Evolutionary conservation across 192 early-diverging fungal genomes (phyloP), one percentile per base, ranked within the genome.

Genomic region (Umbelopsis vinacea): DNA sequence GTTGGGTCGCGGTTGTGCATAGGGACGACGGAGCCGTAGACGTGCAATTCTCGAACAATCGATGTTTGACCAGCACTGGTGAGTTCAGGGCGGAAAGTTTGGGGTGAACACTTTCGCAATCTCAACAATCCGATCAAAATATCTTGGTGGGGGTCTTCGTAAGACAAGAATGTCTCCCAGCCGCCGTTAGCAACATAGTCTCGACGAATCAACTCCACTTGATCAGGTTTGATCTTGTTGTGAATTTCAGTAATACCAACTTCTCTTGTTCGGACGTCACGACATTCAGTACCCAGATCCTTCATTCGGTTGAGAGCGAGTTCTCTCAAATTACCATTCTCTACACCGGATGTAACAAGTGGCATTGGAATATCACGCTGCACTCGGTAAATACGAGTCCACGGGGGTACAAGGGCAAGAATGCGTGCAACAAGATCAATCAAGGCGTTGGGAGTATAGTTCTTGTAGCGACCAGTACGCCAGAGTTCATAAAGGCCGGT

Each of bases 311-410:
- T 89, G 48, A 99, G 82, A 6, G 98, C 97, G 53, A 98, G 85
- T 80, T 99, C 96, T 37, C 98, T 87, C 66, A 99, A 72, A 67
- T 99, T 99, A 60, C 98, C 98, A 77, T 99, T 89, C 84, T 99
- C 98, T 15, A 99, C 97, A 50, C 98, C 98, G 1, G 95, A 96
- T 8, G 94, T 97, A 21, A 99, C 98, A 37, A 99, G 84, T 6
- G 98, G 98, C 98, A 99, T 99, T 19, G 98, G 98, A 75, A 99
- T 99, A 85, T 99, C 98, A 74, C 97, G 90, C 79, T 99, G 97
- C 35, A 99, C 96, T 68, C 97, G 91, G 79, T 99, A 99, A 23
- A 99, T 90, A 71, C 97, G 92, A 1, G 96, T 97, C 98, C 98
- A 99, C 72, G 98, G 98, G 63, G 98, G 98, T 2, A 99, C 95